Base-by-base conservation (phyloP, 495 filamentous ascomycete genomes). In the Neurospora sp. region DNA sequence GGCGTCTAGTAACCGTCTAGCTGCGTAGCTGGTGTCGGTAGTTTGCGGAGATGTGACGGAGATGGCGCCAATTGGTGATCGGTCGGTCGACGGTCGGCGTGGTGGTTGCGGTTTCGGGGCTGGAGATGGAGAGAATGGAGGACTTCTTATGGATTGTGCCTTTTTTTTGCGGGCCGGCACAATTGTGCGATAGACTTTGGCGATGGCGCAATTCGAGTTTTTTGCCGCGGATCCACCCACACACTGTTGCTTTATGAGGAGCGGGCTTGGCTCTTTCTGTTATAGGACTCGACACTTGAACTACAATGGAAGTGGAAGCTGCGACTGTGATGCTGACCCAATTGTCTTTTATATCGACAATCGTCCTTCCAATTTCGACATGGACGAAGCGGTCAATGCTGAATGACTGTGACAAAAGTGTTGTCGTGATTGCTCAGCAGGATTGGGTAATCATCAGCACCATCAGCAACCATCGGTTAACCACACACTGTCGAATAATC, bases 161-260 rank as follows among this genome's bases (percentile, higher is more conserved):
- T 40, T 74, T 35, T 44, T 72, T 70, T 46, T 35, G 46, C 20
- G 42, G 73, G 35, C 11, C 12, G 70, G 27, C 12, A 14, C 66
- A 42, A 77, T 73, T 69, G 74, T 73, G 76, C 11, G 73, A 77
- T 74, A 20, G 62, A 39, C 42, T 44, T 37, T 42, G 46, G 18
- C 74, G 74, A 77, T 77, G 76, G 76, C 73, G 74, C 76, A 76
- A 76, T 76, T 74, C 49, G 31, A 39, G 69, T 73, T 60, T 60
- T 71, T 73, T 71, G 54, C 54, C 54, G 54, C 27, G 54, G 54
- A 9, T 66, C 54, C 54, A 66, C 54, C 54, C 54, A 35, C 54
- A 66, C 54, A 37, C 54, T 66, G 54, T 66, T 66, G 14, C 27
- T 66, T 66, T 66, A 66, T 35, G 35, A 35, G 35, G 35, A 0